phyloP scores from a whole-genome alignment of 2,329 filamentous ascomycete genomes.

The Arachnomyces sp. region DNA sequence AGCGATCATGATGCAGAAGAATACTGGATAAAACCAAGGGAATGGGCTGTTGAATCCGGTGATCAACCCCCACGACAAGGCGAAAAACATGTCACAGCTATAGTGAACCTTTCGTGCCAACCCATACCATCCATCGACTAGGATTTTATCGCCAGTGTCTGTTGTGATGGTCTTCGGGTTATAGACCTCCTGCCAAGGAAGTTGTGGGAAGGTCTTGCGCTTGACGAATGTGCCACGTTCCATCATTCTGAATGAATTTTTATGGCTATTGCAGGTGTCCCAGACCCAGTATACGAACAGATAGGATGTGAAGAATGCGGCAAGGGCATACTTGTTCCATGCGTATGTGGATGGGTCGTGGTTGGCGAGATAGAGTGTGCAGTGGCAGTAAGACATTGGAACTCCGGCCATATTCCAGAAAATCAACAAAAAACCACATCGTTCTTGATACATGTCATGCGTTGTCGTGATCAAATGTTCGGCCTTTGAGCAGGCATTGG shows the following conservation, averaged over 20 bases:
- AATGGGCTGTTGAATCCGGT: constrained; percentile 74
- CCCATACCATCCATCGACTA: constrained; percentile 80
- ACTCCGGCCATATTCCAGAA: constrained; percentile 96
- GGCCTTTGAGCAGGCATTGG: constrained; percentile 83
- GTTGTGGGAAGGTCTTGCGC: constrained; percentile 76
- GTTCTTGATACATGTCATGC: constrained; percentile 98
- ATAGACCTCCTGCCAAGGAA: constrained; percentile 73
- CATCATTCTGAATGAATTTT: constrained; percentile 78
- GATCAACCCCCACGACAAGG: constrained; percentile 69
- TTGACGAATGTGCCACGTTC: constrained; percentile 62
- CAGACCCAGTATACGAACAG: constrained; percentile 81
- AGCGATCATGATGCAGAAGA: constrained; percentile 71
- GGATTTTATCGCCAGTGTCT: constrained; percentile 63
- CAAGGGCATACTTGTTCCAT: constrained; percentile 63
- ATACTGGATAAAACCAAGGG: constrained; percentile 81
- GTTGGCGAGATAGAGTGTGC: constrained; percentile 80
- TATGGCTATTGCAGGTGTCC: constrained; percentile 87
- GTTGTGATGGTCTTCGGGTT: constrained; percentile 73
- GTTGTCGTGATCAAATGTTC: constrained; percentile 85
- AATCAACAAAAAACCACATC: constrained; percentile 92
- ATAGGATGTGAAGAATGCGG: constrained; percentile 59
- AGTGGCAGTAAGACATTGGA: constrained; percentile 85
- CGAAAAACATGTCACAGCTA: constrained; percentile 70
- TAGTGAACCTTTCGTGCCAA: constrained; percentile 73
- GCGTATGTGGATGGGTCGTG: constrained; percentile 69